phyloP scores from a whole-genome alignment of 176 grass and related monocot species.

The Avena insularis region DNA sequence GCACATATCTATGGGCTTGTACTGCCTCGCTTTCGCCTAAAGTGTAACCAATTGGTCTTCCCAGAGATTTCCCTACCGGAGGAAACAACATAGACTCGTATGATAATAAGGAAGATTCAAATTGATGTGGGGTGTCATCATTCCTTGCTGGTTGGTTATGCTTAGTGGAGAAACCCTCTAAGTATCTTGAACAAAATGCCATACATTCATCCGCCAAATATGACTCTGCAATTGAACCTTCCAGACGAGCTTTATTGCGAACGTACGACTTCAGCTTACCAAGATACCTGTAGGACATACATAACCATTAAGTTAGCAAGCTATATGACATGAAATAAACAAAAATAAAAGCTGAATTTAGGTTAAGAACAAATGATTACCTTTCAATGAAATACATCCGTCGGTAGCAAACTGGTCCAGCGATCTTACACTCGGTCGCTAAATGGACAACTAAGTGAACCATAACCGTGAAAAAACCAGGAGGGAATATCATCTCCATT shows the following conservation, averaged over 20 bases:
- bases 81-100: neutral
- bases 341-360: neutral
- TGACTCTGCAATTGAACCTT: slow-evolving; percentile 15
- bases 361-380: neutral
- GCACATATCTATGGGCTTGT: neutral
- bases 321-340: neutral
- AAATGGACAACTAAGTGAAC: slow-evolving; percentile 29
- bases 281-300: neutral
- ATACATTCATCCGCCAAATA: slow-evolving; percentile 1
- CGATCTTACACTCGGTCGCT: neutral
- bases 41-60: neutral
- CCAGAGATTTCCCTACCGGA: neutral
- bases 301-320: neutral
- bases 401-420: neutral
- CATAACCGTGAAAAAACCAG: slow-evolving; percentile 30
- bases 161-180: slow-evolving; percentile 23
- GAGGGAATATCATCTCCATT: slow-evolving; percentile 27
- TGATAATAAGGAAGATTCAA: neutral
- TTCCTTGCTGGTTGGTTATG: slow-evolving; percentile 32
- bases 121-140: neutral
- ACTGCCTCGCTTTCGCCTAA: neutral
- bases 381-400: slow-evolving; percentile 5
- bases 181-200: slow-evolving; percentile 24
- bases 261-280: slow-evolving; percentile 23
- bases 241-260: slow-evolving; percentile 20